Evolutionary conservation across 2,329 filamentous ascomycete species (phyloP).

Genomic region (Aphanoascus verrucosus): DNA sequence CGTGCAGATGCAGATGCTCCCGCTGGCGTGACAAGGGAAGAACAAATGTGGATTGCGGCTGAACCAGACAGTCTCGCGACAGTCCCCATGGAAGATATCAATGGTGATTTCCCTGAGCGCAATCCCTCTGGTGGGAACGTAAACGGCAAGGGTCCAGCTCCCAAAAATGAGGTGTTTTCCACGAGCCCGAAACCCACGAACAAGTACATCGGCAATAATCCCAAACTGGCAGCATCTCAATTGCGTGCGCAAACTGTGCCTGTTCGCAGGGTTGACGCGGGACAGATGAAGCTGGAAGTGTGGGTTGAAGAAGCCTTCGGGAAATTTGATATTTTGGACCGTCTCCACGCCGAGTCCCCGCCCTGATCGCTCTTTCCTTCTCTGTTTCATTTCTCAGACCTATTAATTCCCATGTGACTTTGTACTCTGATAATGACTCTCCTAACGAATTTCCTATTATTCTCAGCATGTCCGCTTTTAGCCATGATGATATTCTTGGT

Average conservation of each 20-base stretch:
- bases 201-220: constrained; percentile 21
- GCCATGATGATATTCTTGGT: neutral
- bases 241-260: constrained; percentile 49
- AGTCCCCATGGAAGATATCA: neutral
- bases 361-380: neutral
- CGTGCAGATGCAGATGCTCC: constrained; percentile 38
- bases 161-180: neutral
- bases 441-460: neutral
- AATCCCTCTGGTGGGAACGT: neutral
- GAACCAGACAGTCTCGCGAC: constrained; percentile 33
- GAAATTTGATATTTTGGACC: constrained; percentile 37
- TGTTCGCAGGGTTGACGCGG: constrained; percentile 52
- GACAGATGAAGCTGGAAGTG: constrained; percentile 55
- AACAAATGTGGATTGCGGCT: constrained; percentile 52
- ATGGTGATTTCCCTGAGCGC: constrained; percentile 1
- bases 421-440: neutral
- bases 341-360: constrained; percentile 26
- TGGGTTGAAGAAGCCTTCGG: constrained; percentile 57
- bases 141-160: constrained; percentile 2
- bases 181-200: neutral
- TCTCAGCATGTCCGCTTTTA: neutral
- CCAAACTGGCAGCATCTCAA: constrained; percentile 24
- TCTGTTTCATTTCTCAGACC: neutral
- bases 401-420: neutral
- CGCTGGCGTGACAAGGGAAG: constrained; percentile 36